These are phyloP conservation scores for Cnidoscolus chayamansa DNA, from an alignment of 441 rosid genomes.

Conservation along the genomic window DNA sequence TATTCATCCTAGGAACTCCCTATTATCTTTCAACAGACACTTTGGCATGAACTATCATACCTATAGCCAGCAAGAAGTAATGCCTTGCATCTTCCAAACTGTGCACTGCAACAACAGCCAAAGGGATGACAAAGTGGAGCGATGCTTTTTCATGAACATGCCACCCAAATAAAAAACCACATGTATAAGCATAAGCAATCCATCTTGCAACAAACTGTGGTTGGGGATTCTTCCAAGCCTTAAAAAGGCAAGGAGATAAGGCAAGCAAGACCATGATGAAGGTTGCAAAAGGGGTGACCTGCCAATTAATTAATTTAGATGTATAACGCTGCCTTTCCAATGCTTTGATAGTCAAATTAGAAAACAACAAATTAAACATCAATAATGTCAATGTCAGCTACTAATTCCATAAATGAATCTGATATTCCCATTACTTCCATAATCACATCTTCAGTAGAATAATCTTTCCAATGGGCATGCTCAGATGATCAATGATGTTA, in stretches of 20 bases:
- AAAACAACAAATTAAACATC: neutral
- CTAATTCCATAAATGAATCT: neutral
- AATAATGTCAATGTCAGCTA: neutral
- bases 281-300: slow-evolving; percentile 70
- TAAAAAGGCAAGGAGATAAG: slow-evolving; percentile 65
- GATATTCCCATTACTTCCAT: neutral
- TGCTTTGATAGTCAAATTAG: neutral
- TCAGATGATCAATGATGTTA: neutral
- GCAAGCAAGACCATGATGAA: slow-evolving; percentile 69
- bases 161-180: slow-evolving; percentile 94
- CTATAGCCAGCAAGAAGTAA: slow-evolving; percentile 71
- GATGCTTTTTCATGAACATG: slow-evolving; percentile 98
- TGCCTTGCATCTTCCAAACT: slow-evolving; percentile 83
- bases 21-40: neutral
- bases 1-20: neutral
- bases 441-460: neutral
- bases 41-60: slow-evolving; percentile 35
- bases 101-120: slow-evolving; percentile 64
- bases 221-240: slow-evolving; percentile 68
- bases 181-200: slow-evolving; percentile 78
- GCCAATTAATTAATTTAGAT: slow-evolving; percentile 28
- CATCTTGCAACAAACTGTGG: slow-evolving; percentile 55
- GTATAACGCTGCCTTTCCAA: neutral
- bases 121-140: slow-evolving; percentile 78
- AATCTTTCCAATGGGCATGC: neutral